These are phyloP conservation scores for Recurvomyces mirabilis DNA, from an alignment of 495 filamentous ascomycete genomes.

Conservation along the genomic window DNA sequence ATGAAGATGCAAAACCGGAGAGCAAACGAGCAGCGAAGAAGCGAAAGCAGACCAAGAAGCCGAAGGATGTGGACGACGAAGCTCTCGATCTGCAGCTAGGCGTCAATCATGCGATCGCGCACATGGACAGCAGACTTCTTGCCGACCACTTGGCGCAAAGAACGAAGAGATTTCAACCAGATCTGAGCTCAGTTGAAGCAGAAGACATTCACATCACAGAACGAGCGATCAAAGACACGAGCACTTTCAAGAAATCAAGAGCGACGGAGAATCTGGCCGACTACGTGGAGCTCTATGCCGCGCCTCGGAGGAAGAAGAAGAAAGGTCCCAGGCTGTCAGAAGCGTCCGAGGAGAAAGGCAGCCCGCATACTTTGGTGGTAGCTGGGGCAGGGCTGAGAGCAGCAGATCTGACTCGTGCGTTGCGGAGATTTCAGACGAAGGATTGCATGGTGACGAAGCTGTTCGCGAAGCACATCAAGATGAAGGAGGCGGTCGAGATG, in stretches of 20 bases:
- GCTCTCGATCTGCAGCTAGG: constrained; percentile 49
- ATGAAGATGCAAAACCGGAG: constrained; percentile 15
- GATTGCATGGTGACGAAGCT: constrained; percentile 71
- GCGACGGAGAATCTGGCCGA: constrained; percentile 57
- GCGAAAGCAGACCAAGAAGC: constrained; percentile 41
- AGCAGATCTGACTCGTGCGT: constrained; percentile 62
- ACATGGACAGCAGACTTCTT: constrained; percentile 71
- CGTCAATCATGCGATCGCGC: constrained; percentile 69
- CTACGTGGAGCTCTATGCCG: constrained; percentile 51
- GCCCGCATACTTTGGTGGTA: constrained; percentile 78
- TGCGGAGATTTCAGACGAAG: constrained; percentile 69
- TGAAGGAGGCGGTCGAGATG: constrained; percentile 72
- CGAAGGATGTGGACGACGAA: constrained; percentile 44
- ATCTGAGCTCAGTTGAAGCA: constrained; percentile 71
- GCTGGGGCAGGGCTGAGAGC: constrained; percentile 70
- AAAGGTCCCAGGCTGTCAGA: constrained; percentile 40
- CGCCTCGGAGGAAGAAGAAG: constrained; percentile 7
- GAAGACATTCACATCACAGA: constrained; percentile 65
- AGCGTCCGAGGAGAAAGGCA: constrained; percentile 57
- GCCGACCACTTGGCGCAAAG: constrained; percentile 78
- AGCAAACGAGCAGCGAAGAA: constrained; percentile 38
- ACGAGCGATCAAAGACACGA: constrained; percentile 58
- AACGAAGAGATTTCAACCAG: constrained; percentile 61
- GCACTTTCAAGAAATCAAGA: constrained; percentile 52
- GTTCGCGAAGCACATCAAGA: constrained; percentile 96